A percentile compares a stretch with the other conserved stretches of the same genome.
These are phyloP conservation scores for Begonia peltatifolia DNA, from an alignment of 306 rosid species.

Conservation along the genomic window DNA sequence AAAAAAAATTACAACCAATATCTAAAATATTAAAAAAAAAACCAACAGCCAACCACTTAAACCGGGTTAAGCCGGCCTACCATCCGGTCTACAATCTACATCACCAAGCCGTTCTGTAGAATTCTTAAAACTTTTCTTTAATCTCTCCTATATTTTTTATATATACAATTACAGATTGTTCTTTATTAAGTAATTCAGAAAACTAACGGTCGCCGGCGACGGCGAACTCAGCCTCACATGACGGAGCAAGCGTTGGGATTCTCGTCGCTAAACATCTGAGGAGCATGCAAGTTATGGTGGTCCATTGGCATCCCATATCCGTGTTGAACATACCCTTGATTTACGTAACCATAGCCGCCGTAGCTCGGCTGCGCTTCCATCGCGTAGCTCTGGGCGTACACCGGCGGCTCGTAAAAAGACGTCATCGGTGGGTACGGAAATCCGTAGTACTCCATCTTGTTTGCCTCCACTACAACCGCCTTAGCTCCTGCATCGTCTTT, in stretches of 20 bases:
- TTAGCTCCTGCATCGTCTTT: slow-evolving; percentile 6
- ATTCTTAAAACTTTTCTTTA: no score
- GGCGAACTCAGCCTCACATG: slow-evolving; percentile 32
- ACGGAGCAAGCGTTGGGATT: slow-evolving; percentile 81
- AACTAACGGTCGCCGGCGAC: no score
- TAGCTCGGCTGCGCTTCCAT: slow-evolving; percentile 39
- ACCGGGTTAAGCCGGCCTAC: no score
- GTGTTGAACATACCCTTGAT: slow-evolving; percentile 1
- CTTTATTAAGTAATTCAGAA: no score
- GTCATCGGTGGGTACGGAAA: slow-evolving; percentile 14
- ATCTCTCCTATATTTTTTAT: no score
- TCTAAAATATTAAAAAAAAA: no score
- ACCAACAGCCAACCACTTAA: no score
- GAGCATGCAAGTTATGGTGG: slow-evolving; percentile 16
- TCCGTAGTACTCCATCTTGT: slow-evolving; percentile 51
- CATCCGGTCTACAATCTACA: no score
- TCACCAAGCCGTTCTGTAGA: no score
- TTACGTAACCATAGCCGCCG: slow-evolving; percentile 11
- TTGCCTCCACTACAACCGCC: slow-evolving; percentile 23
- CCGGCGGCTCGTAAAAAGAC: slow-evolving; percentile 15
- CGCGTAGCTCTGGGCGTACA: slow-evolving; percentile 12
- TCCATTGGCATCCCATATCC: slow-evolving; percentile 1
- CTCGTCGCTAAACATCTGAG: slow-evolving; percentile 71
- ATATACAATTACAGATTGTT: no score
- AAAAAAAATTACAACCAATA: no score